Evolutionary conservation across 1,284 basidiomycete genomes (phyloP), one percentile per base, ranked within the genome.

Genomic region (Microbotryum intermedium): DNA sequence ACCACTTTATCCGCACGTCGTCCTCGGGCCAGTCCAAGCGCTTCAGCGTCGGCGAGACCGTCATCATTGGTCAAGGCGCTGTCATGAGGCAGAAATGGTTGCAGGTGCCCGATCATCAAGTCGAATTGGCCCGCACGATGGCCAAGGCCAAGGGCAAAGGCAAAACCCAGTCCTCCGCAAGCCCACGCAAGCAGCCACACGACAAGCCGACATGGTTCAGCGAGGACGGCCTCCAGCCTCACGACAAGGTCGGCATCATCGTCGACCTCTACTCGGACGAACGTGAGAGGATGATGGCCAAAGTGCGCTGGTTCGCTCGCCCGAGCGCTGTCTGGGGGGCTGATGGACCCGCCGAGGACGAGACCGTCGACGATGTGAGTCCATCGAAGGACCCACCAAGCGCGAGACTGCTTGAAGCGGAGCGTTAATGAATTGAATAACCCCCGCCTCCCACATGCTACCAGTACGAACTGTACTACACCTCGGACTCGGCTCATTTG

Each of bases 391-490:
- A 20, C 13, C 20, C 44, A 8, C 42, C 20, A 30, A 30, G 16
- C 9, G 21, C 20, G 28, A 3, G 30, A 50, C 5, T 46, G 54
- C 10, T n/a, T 56, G 26, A 58, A 52, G 21, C 58, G 57, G 34
- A 7, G 20, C 16, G 9, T 18, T 42, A 47, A 20, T 5, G 16
- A 39, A 20, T 45, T 50, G 55, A 57, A 25, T 1, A 34, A 21
- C 8, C 42, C 18, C 34, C 13, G 21, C 21, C 34, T n/a, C 42
- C 53, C 39, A 5, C 9, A 16, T 4, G 11, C 9, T 6, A 6
- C 2, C 61, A 68, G 67, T 64, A 62, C 57, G 67, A 68, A 30
- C 51, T 68, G 7, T 68, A 68, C 25, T 68, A 64, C 50, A 64
- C 67, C 5, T 39, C 58, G 30, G 67, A 68, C 54, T 68, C 67